Conservation (phyloP, 2,329 filamentous ascomycete genomes). For the Microdochium nivale region DNA sequence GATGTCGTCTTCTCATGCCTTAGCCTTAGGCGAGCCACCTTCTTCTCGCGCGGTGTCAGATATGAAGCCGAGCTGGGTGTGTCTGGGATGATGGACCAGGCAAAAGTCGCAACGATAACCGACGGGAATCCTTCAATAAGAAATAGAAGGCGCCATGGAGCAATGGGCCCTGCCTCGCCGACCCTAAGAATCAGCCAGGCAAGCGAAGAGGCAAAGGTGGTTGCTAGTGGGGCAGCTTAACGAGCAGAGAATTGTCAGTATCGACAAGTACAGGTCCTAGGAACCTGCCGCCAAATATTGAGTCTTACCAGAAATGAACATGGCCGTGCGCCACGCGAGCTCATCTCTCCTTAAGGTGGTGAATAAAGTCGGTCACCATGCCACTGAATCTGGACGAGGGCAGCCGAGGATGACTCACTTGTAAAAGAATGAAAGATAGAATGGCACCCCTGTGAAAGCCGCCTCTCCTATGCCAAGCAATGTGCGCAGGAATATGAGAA, state of each 20-base stretch:
- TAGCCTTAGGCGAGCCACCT: constrained; percentile 63
- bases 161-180: constrained; percentile 57
- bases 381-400: not conserved
- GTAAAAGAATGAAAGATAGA: constrained; percentile 58
- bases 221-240: constrained; percentile 70
- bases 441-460: constrained; percentile 55
- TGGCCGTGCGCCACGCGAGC: constrained; percentile 73
- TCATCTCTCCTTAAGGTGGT: constrained; percentile 40
- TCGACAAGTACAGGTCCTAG: not conserved
- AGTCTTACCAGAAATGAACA: constrained; percentile 64
- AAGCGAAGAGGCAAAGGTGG: constrained; percentile 70
- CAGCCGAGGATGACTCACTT: constrained; percentile 15
- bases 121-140: constrained; percentile 80
- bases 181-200: constrained; percentile 71
- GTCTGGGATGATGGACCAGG: constrained; percentile 72
- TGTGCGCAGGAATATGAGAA: constrained; percentile 44
- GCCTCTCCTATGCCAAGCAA: constrained; percentile 57
- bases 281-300: not conserved
- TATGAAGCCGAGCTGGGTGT: constrained; percentile 58
- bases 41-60: constrained; percentile 53
- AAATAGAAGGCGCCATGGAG: constrained; percentile 80
- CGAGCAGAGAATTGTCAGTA: constrained; percentile 7
- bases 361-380: not conserved
- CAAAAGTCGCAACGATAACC: constrained; percentile 62
- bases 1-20: constrained; percentile 33